phyloP scores from a whole-genome alignment of 2,329 filamentous ascomycete species.

The Calonectria hawksworthii region DNA sequence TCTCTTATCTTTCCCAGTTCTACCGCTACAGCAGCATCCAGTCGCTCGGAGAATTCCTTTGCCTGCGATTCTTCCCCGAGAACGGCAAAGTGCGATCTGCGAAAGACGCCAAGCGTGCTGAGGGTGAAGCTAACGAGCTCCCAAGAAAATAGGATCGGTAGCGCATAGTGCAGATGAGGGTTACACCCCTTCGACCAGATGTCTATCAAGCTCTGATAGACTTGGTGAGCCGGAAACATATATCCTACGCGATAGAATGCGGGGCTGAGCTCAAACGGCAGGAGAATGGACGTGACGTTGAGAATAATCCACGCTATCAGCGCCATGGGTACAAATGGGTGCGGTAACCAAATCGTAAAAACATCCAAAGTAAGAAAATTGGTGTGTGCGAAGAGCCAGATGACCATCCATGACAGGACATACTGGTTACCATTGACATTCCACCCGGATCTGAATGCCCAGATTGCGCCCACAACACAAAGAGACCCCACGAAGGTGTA shows the following conservation, averaged over 20 bases:
- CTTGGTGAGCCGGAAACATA: conserved; percentile 33
- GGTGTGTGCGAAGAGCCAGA: conserved; percentile 38
- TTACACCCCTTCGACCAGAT: conserved; percentile 39
- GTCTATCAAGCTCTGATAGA: conserved; percentile 35
- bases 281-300: conserved; percentile 37
- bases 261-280: conserved; percentile 33
- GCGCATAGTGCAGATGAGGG: conserved; percentile 33
- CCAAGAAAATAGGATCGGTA: conserved; percentile 39
- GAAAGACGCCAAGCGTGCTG: conserved; percentile 11
- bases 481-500: conserved; percentile 36
- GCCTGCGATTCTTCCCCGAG: conserved; percentile 15
- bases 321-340: conserved; percentile 37
- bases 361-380: conserved; percentile 40
- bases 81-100: conserved; percentile 17
- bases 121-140: conserved; percentile 19
- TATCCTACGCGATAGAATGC: conserved; percentile 37
- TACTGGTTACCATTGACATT: conserved; percentile 31
- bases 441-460: conserved; percentile 35
- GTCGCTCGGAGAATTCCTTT: background rate
- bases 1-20: conserved; percentile 6
- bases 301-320: conserved; percentile 37
- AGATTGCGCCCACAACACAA: conserved; percentile 31
- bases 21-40: conserved; percentile 10
- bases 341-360: conserved; percentile 41
- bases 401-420: conserved; percentile 34